Evolutionary conservation across 768 basidiomycete genomes (phyloP).

Genomic region (Russula olivacea): DNA sequence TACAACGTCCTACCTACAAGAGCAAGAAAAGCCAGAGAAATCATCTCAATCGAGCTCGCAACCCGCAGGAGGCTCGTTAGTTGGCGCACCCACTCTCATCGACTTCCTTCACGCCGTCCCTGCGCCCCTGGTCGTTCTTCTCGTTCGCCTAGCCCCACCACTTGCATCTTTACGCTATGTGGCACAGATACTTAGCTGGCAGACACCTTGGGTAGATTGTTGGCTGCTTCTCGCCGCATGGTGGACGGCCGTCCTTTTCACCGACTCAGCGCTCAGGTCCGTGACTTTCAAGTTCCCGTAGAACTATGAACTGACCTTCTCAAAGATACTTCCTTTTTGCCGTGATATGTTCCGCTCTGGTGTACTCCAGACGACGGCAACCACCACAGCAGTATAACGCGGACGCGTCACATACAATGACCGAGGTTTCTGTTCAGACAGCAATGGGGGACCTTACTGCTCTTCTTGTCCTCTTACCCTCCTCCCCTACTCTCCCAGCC

Average conservation of each 20-base stretch:
- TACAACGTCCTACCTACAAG: neutral
- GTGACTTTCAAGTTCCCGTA: neutral
- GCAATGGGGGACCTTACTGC: slow-evolving; percentile 59
- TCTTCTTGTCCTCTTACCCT: slow-evolving; percentile 55
- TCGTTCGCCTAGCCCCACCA: slow-evolving; percentile 55
- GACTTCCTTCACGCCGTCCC: slow-evolving; percentile 59
- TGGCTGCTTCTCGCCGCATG: slow-evolving; percentile 63
- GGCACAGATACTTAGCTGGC: slow-evolving; percentile 54
- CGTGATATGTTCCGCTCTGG: slow-evolving; percentile 38
- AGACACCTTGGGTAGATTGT: slow-evolving; percentile 49
- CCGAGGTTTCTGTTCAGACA: slow-evolving; percentile 49
- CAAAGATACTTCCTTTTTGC: slow-evolving; percentile 59
- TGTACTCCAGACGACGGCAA: slow-evolving; percentile 29
- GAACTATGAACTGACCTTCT: neutral
- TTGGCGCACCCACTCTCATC: slow-evolving; percentile 24
- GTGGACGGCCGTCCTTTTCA: slow-evolving; percentile 72
- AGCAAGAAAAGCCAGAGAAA: neutral
- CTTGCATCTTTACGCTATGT: slow-evolving; percentile 41
- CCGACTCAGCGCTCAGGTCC: slow-evolving; percentile 41
- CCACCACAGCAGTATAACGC: slow-evolving; percentile 1
- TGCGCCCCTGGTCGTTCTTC: slow-evolving; percentile 50
- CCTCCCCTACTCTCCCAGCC: slow-evolving; percentile 31
- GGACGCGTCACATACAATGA: slow-evolving; percentile 34
- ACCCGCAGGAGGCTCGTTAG: slow-evolving; percentile 7
- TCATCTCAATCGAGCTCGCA: neutral